Evolutionary conservation across 768 basidiomycete genomes (phyloP), one percentile per base, ranked within the genome.

Genomic region (Cytidiella melzeri): DNA sequence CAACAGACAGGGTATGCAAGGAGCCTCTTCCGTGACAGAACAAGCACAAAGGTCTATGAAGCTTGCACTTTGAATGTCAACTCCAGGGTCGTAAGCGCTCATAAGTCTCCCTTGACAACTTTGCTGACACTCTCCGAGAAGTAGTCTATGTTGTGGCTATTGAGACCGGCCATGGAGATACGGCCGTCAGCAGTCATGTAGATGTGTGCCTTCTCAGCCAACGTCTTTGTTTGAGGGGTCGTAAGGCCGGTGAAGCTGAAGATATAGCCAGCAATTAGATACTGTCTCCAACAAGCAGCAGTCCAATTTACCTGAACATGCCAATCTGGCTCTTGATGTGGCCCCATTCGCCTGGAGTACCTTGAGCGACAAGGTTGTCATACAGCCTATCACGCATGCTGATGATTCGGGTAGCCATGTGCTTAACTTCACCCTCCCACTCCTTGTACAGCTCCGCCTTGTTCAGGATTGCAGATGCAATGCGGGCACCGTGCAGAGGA

Each of bases 321-420:
- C 95, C 95, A 54, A 93, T 94, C 65, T 97, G 93, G 63, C 81
- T 83, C 69, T 89, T 91, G 69, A 98, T 90, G 67, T 97, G 95
- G 7, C 79, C 76, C 96, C 96, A 98, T 51, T 87, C 81, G 5
- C 95, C 94, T 13, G 96, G 96, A 27, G 95, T 98, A 66, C 86
- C 81, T 55, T 84, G 82, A 53, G 88, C 70, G 27, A 83, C 84
- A 54, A 98, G 71, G 48, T 81, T 71, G 54, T 84, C 76, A 68
- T 87, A 93, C 49, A 98, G 68, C 55, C 76, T 83, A 59, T 90
- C 84, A 51, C 96, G 76, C 85, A 97, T 95, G 69, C 77, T 81
- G 67, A 95, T 94, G 65, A 98, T 92, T 42, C 96, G 80, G 55
- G 89, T 81, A 20, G 96, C 90, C 96, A 98, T 99, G 43, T 83